Evolutionary conservation across 352 stramenopile genomes (phyloP).

Genomic region (Phytophthora chlamydospora): DNA sequence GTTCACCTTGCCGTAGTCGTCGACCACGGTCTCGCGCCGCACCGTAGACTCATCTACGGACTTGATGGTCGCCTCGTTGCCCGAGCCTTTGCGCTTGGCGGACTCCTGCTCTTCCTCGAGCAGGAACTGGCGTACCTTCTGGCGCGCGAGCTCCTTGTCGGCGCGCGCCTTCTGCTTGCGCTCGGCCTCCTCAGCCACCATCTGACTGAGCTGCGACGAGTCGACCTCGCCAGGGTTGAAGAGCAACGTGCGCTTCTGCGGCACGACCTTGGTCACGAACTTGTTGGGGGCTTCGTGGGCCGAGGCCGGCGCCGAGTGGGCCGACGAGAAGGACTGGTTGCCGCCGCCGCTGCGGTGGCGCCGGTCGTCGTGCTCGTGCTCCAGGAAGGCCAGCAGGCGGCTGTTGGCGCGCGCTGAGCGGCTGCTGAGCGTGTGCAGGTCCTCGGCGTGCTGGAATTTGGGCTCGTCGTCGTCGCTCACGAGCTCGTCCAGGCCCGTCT

Average conservation of each 20-base stretch:
- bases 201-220: constrained; percentile 42
- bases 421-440: constrained; percentile 24
- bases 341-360: constrained; percentile 46
- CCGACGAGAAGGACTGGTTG: constrained; percentile 39
- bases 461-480: constrained; percentile 30
- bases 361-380: constrained; percentile 52
- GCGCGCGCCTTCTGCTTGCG: constrained; percentile 55
- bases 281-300: constrained; percentile 46
- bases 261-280: constrained; percentile 64
- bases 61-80: constrained; percentile 47
- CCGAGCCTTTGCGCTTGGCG: constrained; percentile 14
- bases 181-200: constrained; percentile 47
- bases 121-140: constrained; percentile 55
- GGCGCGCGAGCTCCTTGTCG: constrained; percentile 48
- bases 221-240: constrained; percentile 60
- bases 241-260: constrained; percentile 58
- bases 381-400: constrained; percentile 64
- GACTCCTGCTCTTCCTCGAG: constrained; percentile 43
- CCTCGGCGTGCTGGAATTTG: constrained; percentile 23
- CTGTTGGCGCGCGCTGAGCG: constrained; percentile 51
- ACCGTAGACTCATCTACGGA: constrained; percentile 58
- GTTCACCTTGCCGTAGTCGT: constrained; percentile 59
- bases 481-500: constrained; percentile 32
- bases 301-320: constrained; percentile 24
- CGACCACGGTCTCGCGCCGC: constrained; percentile 51